Evolutionary conservation across 352 stramenopile species (phyloP), one percentile per base, ranked within the genome.

Genomic region (Pythium sp.): DNA sequence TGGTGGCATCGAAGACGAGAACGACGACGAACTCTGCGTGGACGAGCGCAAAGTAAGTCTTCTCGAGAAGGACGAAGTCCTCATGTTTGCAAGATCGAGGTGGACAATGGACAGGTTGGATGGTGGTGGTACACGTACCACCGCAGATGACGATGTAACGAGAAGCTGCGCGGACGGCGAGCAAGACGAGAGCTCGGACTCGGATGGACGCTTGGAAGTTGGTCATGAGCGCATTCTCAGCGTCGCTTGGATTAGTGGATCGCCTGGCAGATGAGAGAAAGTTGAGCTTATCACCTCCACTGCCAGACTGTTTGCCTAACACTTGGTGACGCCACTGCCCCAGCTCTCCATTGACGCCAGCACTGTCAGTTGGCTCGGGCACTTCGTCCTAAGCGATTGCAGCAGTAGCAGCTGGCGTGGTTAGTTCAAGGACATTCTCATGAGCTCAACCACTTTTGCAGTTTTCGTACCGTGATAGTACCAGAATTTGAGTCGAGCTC

Each of bases 401-500:
- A 32, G 30, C 30, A 32, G 28, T 4, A 32, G 30, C 30, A 32
- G 30, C 3, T 32, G 30, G 30, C 5, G 30, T 32, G 3, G 30
- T 5, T 32, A 32, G 30, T 22, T 49, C 15, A 49, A 49, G 41
- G 15, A 18, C 14, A 49, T 46, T 20, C 38, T 38, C 36, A 43
- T 4, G 41, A n/a, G 41, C 41, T 49, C 14, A n/a, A n/a, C 15
- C 41, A 49, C 20, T 49, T 49, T 49, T 22, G 41, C 38, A 20
- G 38, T n/a, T 49, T 47, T 34, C 51, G 18, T 55, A 91, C 83
- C 64, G 68, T 79, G 32, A 71, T 63, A 36, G 62, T 64, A 53
- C 60, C 62, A 1, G 69, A 60, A n/a, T 68, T 53, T 0, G 72
- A 68, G 61, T 92, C 78, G 9, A 90, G 71, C 57, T 90, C 82